These are phyloP conservation scores for Eucalyptus shirleyi DNA, from an alignment of 345 rosid genomes.

Conservation along the genomic window DNA sequence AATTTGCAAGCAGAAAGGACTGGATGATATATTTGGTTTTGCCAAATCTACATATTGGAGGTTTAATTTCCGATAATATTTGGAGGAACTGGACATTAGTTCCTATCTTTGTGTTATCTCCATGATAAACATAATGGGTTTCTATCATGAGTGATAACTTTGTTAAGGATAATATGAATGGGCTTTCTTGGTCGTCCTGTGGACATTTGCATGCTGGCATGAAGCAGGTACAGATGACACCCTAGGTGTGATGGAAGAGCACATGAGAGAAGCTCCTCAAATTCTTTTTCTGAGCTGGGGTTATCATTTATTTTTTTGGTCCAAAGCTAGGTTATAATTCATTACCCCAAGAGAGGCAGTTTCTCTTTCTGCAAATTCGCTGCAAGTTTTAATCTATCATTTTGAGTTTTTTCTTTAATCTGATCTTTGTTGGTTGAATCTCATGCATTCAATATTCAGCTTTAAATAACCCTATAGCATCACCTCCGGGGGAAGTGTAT, in stretches of 20 bases:
- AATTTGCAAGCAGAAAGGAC: background rate
- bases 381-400: background rate
- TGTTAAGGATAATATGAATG: background rate
- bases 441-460: background rate
- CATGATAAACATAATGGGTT: background rate
- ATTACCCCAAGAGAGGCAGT: background rate
- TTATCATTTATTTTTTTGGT: background rate
- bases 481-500: background rate
- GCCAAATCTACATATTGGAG: background rate
- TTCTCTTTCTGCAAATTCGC: background rate
- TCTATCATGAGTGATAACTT: background rate
- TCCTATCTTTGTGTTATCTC: background rate
- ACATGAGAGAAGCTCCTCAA: background rate
- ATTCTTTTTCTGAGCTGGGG: background rate
- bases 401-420: background rate
- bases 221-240: background rate
- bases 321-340: background rate
- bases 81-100: background rate
- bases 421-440: background rate
- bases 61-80: background rate
- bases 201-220: background rate
- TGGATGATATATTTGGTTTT: background rate
- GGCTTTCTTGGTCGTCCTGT: background rate
- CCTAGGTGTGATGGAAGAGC: background rate
- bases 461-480: background rate